These are phyloP conservation scores for Artemisia annua DNA, from an alignment of 129 eudicot genomes.

Conservation along the genomic window DNA sequence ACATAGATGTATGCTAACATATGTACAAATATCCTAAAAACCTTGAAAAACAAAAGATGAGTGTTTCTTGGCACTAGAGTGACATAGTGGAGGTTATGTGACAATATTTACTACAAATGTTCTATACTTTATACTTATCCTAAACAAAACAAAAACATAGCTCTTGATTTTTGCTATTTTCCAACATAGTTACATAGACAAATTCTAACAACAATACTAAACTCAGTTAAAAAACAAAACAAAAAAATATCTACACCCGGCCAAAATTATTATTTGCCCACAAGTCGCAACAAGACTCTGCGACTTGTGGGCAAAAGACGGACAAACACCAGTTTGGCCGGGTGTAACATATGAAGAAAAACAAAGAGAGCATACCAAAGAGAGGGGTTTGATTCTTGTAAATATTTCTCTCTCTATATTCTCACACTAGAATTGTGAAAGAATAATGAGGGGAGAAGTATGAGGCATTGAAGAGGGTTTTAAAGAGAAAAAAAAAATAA, in stretches of 20 bases:
- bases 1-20: conserved; percentile 4
- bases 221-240: too few species aligned
- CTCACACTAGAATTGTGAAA: conserved; percentile 24
- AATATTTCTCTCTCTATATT: not conserved
- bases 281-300: too few species aligned
- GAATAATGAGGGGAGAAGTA: conserved; percentile 16
- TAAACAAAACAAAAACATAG: too few species aligned
- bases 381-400: not conserved
- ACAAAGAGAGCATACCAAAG: conserved; percentile 25
- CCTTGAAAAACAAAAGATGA: conserved; percentile 5
- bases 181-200: conserved; percentile 39
- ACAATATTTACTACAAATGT: conserved; percentile 3
- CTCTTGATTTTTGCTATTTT: conserved; percentile 15
- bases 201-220: not conserved
- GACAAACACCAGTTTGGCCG: not conserved
- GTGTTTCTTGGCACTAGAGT: conserved; percentile 22
- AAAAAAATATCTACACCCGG: not conserved
- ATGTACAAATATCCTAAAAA: conserved; percentile 24
- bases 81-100: conserved; percentile 9
- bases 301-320: not conserved
- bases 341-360: not conserved
- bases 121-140: conserved; percentile 12
- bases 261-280: too few species aligned
- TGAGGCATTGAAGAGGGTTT: conserved; percentile 36
- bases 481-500: conserved; percentile 29